Conservation (phyloP, 2,329 filamentous ascomycete species). For the Canariomyces notabilis region DNA sequence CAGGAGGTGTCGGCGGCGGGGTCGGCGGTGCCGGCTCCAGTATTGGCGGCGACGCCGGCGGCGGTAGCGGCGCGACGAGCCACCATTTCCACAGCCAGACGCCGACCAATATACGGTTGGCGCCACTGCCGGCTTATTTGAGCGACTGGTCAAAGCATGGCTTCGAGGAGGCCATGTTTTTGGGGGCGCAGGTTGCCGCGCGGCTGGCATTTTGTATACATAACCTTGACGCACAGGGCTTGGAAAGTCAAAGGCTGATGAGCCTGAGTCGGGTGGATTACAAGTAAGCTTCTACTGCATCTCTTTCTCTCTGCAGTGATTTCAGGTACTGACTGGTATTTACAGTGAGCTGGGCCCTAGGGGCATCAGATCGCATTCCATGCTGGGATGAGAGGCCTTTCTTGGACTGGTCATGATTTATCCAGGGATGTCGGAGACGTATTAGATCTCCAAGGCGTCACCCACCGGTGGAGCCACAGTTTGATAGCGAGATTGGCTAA, state of each 20-base stretch:
- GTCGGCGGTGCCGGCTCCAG: constrained; percentile 40
- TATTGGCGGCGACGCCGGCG: constrained; percentile 38
- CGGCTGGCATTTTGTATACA: constrained; percentile 55
- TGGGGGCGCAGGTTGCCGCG: constrained; percentile 82
- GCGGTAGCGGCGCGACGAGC: constrained; percentile 32
- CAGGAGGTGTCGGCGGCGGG: constrained; percentile 41
- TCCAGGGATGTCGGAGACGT: background rate
- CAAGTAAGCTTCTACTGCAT: constrained; percentile 44
- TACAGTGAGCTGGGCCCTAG: constrained; percentile 50
- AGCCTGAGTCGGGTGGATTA: constrained; percentile 56
- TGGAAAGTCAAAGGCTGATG: constrained; percentile 52
- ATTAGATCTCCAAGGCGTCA: too few relatives aligned
- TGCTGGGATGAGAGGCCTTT: constrained; percentile 39
- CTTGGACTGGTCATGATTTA: background rate
- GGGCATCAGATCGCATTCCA: constrained; percentile 48
- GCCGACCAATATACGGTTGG: constrained; percentile 76
- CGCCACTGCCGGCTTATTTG: constrained; percentile 77
- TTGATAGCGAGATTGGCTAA: background rate
- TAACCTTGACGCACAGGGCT: constrained; percentile 48
- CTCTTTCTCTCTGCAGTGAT: background rate
- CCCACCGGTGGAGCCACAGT: too few relatives aligned
- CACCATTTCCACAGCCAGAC: constrained; percentile 63
- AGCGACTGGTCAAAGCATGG: constrained; percentile 82
- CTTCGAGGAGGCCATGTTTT: constrained; percentile 77
- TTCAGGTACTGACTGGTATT: constrained; percentile 16